Base-by-base conservation (phyloP, 148 eudicot species). In the Vaccinium vitisidaea region DNA sequence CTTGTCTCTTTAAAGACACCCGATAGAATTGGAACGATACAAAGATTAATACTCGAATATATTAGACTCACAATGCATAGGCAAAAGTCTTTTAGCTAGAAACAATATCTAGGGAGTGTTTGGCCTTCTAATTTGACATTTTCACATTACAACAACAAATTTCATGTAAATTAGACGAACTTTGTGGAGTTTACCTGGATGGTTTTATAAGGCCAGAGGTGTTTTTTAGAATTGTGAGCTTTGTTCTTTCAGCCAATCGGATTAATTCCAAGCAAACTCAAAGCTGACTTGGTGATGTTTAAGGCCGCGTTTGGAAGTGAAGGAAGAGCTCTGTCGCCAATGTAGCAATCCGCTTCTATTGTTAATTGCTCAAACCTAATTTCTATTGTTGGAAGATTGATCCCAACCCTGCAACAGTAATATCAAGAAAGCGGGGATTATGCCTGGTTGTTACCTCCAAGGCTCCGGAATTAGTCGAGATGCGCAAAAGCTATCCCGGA, bases 291-390 rank as follows among this genome's bases (percentile, higher is more conserved):
- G 0, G 86, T 90, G 0, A 93, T 65, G 83, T 95, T 95, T 1
- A 97, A 86, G 13, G 90, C 92, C 0, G 93, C 87, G 75, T 97
- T 97, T 23, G 90, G 89, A 14, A 97, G 90, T 0, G 96, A 90
- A 0, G 99, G 99, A 50, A 97, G 95, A 27, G 98, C 99, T 90
- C 99, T 90, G 36, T 87, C 90, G 6, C 99, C 98, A 3, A 95
- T 86, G 48, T 93, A 88, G 87, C 95, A 92, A 63, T 97, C 93
- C 4, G 99, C 98, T 84, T 95, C 95, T 0, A 97, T 49, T 2
- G 91, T 94, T 54, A 97, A 86, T 48, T 91, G 89, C 80, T 94
- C 94, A 77, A 84, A 95, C 54, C 99, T 82, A 36, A 97, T 90
- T 88, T 95, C 96, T 1, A 97, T 93, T 0, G 94, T 93, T 50